These are phyloP conservation scores for Nakazawaea anatomiae DNA, from an alignment of 805 yeast genomes.

Conservation along the genomic window DNA sequence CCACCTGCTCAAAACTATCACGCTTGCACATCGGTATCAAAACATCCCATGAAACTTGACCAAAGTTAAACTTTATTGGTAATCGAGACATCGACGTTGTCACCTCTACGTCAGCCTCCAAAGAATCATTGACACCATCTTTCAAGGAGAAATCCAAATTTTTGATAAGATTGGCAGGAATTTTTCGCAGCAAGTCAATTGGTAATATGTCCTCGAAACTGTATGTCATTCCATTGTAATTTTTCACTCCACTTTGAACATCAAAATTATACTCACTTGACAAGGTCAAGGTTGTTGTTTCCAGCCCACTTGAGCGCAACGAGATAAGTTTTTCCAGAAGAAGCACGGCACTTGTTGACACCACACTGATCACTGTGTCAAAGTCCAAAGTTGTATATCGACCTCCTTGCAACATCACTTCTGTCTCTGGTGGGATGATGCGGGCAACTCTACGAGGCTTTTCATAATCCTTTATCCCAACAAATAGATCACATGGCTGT, in stretches of 20 bases:
- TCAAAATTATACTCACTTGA: constrained; percentile 4
- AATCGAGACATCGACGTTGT: neutral
- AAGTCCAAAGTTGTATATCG: constrained; percentile 7
- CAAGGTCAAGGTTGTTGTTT: neutral
- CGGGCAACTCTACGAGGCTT: constrained; percentile 1
- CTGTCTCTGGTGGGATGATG: constrained; percentile 1
- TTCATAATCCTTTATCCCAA: constrained; percentile 4
- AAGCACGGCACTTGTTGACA: constrained; percentile 8
- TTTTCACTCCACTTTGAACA: neutral
- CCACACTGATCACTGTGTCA: constrained; percentile 12
- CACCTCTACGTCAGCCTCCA: neutral
- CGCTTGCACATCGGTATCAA: constrained; percentile 1
- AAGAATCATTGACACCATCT: neutral
- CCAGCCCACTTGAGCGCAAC: neutral
- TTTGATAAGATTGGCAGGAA: neutral
- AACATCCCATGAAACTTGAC: neutral
- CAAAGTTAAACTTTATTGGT: constrained; percentile 1
- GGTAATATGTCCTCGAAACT: neutral
- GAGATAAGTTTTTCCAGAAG: neutral
- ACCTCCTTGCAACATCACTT: neutral
- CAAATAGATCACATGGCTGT: constrained; percentile 11
- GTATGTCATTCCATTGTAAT: neutral
- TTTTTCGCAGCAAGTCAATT: neutral
- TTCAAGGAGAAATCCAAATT: neutral
- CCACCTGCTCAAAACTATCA: neutral